Conservation (phyloP, 148 eudicot genomes). For the Talinum fruticosum region DNA sequence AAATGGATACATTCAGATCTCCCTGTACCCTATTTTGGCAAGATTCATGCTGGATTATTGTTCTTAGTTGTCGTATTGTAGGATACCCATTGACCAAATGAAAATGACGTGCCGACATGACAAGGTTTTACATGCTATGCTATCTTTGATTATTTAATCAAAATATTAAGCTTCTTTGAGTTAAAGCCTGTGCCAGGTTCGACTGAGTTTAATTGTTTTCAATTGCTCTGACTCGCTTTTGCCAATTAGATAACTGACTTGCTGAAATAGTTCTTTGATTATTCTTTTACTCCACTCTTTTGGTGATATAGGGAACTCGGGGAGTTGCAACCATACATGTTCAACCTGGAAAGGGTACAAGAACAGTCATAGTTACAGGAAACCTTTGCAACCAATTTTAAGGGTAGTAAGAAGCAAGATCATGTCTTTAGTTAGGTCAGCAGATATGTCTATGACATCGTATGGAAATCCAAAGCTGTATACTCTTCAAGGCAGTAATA, state of each 20-base stretch:
- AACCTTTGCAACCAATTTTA: background rate
- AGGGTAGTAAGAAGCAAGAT: constrained; percentile 13
- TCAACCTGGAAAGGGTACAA: constrained; percentile 10
- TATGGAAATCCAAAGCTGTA: constrained; percentile 41
- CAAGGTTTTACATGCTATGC: constrained; percentile 10
- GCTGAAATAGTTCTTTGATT: background rate
- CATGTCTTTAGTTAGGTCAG: constrained; percentile 36
- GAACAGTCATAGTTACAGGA: background rate
- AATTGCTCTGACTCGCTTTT: constrained; percentile 12
- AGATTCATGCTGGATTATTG: background rate
- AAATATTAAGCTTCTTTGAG: background rate
- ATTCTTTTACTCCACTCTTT: background rate
- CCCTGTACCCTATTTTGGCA: background rate
- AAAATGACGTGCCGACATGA: background rate
- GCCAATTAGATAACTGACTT: background rate
- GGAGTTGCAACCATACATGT: constrained; percentile 19
- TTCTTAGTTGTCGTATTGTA: background rate
- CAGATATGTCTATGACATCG: constrained; percentile 37
- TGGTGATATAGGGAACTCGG: constrained; percentile 11
- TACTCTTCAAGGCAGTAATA: constrained; percentile 29
- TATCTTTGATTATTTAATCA: background rate
- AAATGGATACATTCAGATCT: background rate
- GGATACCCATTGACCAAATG: background rate
- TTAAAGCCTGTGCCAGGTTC: constrained; percentile 11
- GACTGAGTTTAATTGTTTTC: background rate